A percentile compares a stretch with the other conserved stretches of the same genome.
phyloP scores from a whole-genome alignment of 2,329 filamentous ascomycete species.

The Colletotrichum navitas region DNA sequence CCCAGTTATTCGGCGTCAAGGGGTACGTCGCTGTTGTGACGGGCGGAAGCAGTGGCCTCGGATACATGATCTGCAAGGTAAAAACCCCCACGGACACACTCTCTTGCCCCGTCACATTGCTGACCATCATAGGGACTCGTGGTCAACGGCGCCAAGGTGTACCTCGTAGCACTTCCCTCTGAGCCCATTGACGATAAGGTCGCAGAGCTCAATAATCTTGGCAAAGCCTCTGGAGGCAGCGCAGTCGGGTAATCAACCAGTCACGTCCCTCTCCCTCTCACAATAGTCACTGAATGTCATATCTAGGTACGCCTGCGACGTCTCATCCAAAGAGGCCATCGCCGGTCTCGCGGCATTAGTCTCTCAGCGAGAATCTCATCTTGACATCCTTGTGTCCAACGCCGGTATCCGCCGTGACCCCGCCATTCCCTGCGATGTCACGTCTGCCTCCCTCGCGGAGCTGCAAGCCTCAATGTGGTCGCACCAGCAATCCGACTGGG shows the following conservation, averaged over 20 bases:
- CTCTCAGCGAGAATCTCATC: background rate
- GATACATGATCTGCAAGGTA: conserved; percentile 61
- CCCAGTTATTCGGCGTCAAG: conserved; percentile 46
- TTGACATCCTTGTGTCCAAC: conserved; percentile 13
- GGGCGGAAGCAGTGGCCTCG: conserved; percentile 58
- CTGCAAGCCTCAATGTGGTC: conserved; percentile 63
- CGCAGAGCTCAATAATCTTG: background rate
- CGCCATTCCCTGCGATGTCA: conserved; percentile 56
- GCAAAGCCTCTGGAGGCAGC: background rate
- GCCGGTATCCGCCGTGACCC: conserved; percentile 45
- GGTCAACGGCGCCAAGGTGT: conserved; percentile 13
- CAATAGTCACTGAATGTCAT: background rate
- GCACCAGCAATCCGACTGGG: conserved; percentile 57
- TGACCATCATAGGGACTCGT: conserved; percentile 14
- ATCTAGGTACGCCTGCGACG: background rate
- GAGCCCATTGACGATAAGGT: background rate
- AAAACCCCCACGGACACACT: too few species aligned
- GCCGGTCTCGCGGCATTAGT: background rate
- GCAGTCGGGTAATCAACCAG: background rate
- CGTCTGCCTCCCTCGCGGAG: conserved; percentile 55
- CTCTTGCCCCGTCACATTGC: background rate
- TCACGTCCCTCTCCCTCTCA: background rate
- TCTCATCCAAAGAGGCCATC: background rate
- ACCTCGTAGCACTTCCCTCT: background rate
- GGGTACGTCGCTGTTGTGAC: conserved; percentile 53